Evolutionary conservation across 108 stramenopile genomes (phyloP).

Genomic region (Nitzschia palea): DNA sequence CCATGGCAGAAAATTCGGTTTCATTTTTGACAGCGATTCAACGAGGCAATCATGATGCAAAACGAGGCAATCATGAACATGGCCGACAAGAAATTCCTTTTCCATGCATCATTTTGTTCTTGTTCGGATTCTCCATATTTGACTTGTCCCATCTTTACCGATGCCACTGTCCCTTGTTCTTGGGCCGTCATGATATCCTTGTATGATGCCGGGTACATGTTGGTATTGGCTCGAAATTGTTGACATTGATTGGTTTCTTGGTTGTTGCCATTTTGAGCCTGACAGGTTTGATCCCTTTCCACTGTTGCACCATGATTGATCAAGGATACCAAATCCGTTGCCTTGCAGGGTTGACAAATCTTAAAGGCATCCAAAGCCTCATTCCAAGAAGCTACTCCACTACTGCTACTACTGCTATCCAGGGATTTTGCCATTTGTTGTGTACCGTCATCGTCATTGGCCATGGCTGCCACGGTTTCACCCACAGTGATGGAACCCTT

Average conservation of each 20-base stretch:
- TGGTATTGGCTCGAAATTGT: constrained; percentile 48
- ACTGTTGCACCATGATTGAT: constrained; percentile 12
- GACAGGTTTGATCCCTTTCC: constrained; percentile 15
- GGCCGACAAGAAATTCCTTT: constrained; percentile 6
- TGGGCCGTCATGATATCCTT: constrained; percentile 32
- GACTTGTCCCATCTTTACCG: background rate
- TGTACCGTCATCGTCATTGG: constrained; percentile 14
- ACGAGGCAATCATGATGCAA: background rate
- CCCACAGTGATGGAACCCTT: constrained; percentile 5
- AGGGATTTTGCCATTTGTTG: background rate
- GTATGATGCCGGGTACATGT: constrained; percentile 45
- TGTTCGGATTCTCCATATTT: constrained; percentile 4
- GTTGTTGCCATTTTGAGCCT: constrained; percentile 35
- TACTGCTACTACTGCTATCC: background rate
- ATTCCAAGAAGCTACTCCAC: constrained; percentile 33
- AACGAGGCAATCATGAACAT: constrained; percentile 11
- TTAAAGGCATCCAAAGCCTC: constrained; percentile 49
- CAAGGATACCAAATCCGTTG: constrained; percentile 28
- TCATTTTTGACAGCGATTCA: constrained; percentile 9
- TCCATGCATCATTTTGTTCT: background rate
- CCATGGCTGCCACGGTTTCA: constrained; percentile 6
- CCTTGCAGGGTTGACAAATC: constrained; percentile 55
- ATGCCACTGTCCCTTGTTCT: constrained; percentile 14
- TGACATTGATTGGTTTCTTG: constrained; percentile 50
- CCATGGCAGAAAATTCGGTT: background rate